These are phyloP conservation scores for Acanthamoeba lenticulata DNA, from an alignment of 208 protist species.

Conservation along the genomic window DNA sequence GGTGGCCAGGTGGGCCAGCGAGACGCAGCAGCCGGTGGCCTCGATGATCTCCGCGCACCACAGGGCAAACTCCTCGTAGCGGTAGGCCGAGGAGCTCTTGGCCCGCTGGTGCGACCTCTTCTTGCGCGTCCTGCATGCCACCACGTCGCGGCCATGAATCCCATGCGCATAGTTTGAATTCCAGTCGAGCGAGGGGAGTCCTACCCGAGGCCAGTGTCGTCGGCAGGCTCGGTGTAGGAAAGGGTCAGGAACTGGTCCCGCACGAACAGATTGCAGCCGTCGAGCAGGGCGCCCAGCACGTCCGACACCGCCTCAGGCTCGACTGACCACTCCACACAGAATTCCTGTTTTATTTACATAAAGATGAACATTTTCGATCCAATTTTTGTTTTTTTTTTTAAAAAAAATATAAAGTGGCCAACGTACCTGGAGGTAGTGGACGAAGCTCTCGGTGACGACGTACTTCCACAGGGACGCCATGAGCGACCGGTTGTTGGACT, in stretches of 20 bases:
- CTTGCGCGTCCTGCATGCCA: background rate
- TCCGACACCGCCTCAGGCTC: background rate
- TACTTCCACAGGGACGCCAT: background rate
- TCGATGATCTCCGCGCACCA: background rate
- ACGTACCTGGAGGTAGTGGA: background rate
- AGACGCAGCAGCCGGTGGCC: background rate
- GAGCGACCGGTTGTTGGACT: background rate
- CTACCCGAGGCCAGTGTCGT: background rate
- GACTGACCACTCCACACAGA: background rate
- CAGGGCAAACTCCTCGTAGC: constrained; percentile 10
- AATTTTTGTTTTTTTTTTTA: no score
- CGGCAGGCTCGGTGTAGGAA: background rate
- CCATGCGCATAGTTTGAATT: background rate
- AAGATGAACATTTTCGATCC: no score
- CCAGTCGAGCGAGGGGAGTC: background rate
- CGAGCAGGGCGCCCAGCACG: background rate
- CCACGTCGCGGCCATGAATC: background rate
- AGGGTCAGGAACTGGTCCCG: constrained; percentile 5
- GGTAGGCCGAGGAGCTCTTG: background rate
- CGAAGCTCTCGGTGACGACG: background rate
- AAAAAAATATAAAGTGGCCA: background rate
- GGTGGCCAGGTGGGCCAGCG: background rate
- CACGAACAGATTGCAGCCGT: background rate
- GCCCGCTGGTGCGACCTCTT: background rate
- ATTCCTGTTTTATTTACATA: no score